Evolutionary conservation across 2,329 filamentous ascomycete species (phyloP).

Genomic region (Celoporthe dispersa): DNA sequence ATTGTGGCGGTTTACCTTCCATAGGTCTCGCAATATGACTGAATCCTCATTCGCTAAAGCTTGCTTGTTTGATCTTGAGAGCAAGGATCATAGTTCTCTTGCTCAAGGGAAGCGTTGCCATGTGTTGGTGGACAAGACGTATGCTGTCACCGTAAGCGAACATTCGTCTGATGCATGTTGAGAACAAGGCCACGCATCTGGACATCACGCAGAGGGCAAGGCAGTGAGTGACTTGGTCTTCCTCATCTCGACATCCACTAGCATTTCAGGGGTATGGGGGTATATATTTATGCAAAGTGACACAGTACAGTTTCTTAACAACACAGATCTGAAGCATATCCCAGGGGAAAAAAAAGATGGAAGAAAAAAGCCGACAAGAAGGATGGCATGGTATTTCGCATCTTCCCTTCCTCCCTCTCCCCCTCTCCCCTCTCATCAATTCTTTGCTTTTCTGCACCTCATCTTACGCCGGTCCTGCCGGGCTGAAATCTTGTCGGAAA

Average conservation of each 20-base stretch:
- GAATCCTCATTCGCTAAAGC: background rate
- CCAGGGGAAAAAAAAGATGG: background rate
- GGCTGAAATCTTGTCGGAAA: background rate
- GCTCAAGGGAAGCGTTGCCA: background rate
- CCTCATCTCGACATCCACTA: background rate
- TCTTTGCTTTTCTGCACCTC: background rate
- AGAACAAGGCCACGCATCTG: background rate
- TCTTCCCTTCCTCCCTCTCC: too few relatives aligned
- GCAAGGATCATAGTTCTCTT: background rate
- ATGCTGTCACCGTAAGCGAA: background rate
- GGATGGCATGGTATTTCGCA: background rate
- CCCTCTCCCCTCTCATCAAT: background rate
- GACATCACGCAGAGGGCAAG: background rate
- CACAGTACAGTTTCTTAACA: background rate
- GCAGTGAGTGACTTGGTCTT: background rate
- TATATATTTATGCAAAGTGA: constrained; percentile 2
- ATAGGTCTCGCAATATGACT: background rate
- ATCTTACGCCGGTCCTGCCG: background rate
- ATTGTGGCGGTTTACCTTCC: background rate
- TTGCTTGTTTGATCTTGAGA: background rate
- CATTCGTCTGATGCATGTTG: background rate
- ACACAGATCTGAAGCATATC: background rate
- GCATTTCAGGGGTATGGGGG: constrained; percentile 1
- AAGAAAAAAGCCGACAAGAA: background rate
- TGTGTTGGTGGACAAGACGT: background rate